Percentiles rank a stretch among this genome's conserved stretches.
These are phyloP conservation scores for Aristolochia californica DNA, from an alignment of 164 flowering plant species.

Conservation along the genomic window DNA sequence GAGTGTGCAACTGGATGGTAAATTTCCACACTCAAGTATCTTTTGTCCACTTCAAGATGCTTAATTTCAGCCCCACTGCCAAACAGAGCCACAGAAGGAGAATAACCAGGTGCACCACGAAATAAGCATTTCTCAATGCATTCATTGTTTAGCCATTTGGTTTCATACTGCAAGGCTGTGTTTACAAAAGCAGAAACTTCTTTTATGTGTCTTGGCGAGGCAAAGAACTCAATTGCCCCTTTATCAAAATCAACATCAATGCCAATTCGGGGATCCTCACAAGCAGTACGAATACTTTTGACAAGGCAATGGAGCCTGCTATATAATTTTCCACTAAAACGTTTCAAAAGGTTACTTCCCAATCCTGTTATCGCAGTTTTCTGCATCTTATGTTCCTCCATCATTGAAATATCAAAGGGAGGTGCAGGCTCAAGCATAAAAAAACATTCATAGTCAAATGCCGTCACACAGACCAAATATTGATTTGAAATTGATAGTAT, in stretches of 20 bases:
- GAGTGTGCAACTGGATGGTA: constrained; percentile 22
- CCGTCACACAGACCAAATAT: constrained; percentile 83
- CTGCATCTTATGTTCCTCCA: constrained; percentile 45
- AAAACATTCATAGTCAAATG: constrained; percentile 52
- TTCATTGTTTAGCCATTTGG: constrained; percentile 52
- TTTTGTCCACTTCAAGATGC: constrained; percentile 75
- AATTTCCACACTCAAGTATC: constrained; percentile 62
- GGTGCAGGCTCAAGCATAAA: constrained; percentile 47
- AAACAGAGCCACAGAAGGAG: constrained; percentile 66
- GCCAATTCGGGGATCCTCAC: constrained; percentile 45
- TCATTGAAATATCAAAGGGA: constrained; percentile 34
- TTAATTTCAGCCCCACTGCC: constrained; percentile 90
- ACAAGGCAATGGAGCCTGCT: constrained; percentile 31
- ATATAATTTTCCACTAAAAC: constrained; percentile 72
- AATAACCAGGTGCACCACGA: constrained; percentile 37
- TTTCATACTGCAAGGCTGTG: constrained; percentile 47
- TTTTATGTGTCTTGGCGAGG: constrained; percentile 38
- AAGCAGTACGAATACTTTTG: constrained; percentile 33
- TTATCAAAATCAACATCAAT: constrained; percentile 50
- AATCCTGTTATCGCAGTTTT: constrained; percentile 35
- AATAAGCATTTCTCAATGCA: constrained; percentile 71
- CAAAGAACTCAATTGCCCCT: constrained; percentile 47
- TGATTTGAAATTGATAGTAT: constrained; percentile 45
- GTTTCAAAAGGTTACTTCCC: constrained; percentile 47
- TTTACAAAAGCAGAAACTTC: constrained; percentile 32